These are phyloP conservation scores for Paecilomyces fulvus DNA, from an alignment of 2,329 filamentous ascomycete genomes.

Conservation along the genomic window DNA sequence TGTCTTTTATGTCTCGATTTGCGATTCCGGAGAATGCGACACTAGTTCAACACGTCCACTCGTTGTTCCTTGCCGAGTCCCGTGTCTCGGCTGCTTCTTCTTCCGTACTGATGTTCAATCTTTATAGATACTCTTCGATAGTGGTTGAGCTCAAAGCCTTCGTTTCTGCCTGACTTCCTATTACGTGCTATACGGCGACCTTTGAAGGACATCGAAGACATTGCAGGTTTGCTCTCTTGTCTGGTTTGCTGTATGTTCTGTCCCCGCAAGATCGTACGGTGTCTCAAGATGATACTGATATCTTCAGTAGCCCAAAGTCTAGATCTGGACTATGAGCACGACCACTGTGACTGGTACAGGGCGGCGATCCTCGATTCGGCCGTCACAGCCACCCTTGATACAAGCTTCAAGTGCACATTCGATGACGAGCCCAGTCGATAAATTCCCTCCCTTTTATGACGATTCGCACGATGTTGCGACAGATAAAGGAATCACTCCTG, in stretches of 20 bases:
- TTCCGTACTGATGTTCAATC: not conserved
- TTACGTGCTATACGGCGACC: not conserved
- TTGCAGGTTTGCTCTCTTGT: not conserved
- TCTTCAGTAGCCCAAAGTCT: not conserved
- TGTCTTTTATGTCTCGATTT: not conserved
- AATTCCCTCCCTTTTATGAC: slow-evolving; percentile 36
- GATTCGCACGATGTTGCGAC: slow-evolving; percentile 22
- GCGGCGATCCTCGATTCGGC: slow-evolving; percentile 30
- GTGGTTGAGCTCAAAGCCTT: not conserved
- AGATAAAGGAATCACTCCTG: slow-evolving; percentile 16
- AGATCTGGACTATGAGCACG: slow-evolving; percentile 26
- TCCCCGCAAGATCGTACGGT: not conserved
- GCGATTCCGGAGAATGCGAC: not conserved
- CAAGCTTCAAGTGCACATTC: slow-evolving; percentile 20
- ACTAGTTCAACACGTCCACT: not conserved
- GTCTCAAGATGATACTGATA: not conserved
- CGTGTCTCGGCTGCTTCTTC: not conserved
- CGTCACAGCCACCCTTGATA: slow-evolving; percentile 23
- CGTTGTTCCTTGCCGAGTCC: not conserved
- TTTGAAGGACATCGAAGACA: not conserved
- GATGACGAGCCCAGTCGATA: slow-evolving; percentile 29
- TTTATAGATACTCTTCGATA: not conserved
- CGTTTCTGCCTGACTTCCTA: not conserved
- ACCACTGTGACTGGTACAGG: slow-evolving; percentile 32
- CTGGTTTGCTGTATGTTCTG: not conserved